Evolutionary conservation across 108 stramenopile species (phyloP), one percentile per base, ranked within the genome.

Genomic region (Seminavis robusta): DNA sequence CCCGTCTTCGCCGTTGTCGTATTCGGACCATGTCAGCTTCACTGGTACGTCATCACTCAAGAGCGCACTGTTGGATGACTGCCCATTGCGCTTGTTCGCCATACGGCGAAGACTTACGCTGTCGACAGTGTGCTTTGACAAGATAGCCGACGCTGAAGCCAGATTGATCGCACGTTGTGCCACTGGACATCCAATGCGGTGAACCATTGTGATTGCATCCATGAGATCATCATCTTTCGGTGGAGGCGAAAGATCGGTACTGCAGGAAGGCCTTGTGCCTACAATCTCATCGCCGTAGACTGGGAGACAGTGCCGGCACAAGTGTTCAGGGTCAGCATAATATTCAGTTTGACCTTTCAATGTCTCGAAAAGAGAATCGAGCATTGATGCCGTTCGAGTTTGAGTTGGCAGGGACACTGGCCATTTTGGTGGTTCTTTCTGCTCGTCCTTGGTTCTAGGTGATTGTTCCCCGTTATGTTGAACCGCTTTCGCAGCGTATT

Each of bases 231-330:
- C 52, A 11, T 41, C 50, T 20, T n/a, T n/a, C n/a, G n/a, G n/a
- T n/a, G n/a, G n/a, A n/a, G n/a, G n/a, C n/a, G n/a, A n/a, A n/a
- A n/a, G n/a, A n/a, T n/a, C n/a, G n/a, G n/a, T n/a, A 21, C 29
- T 59, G 13, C 17, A n/a, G 15, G 42, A 17, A 1, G 66, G 71
- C 45, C 63, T 67, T 10, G 87, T 92, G 36, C 91, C 91, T 26
- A 92, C 55, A 52, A 92, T 92, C 8, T 77, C 75, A 54, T 92
- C 91, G 8, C 85, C 91, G 30, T 67, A 61, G 15, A 92, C 71
- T 11, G 91, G 91, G 4, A 92, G 67, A 56, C 91, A 92, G 41
- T 65, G 51, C 17, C 49, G 49, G 51, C 91, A 92, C 7, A 86
- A 42, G 47, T 81, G 76, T 40, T 92, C 91, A 19, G 80, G 71